Evolutionary conservation across 345 rosid species (phyloP).

Genomic region (Dovyalis caffra): DNA sequence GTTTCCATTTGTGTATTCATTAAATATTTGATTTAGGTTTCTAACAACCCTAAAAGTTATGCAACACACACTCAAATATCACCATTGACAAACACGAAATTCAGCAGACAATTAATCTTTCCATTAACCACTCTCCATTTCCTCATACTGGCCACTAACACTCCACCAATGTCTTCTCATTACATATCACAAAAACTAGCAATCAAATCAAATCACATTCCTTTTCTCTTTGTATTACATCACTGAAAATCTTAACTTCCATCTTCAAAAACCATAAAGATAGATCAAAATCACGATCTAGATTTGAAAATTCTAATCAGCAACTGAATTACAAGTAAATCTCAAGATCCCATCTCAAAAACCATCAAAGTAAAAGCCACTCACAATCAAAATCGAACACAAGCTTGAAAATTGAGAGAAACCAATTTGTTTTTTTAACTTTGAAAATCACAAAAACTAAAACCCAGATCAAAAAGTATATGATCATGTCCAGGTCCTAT

Average conservation of each 20-base stretch:
- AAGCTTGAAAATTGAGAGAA: neutral
- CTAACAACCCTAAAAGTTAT: neutral
- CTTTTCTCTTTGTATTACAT: neutral
- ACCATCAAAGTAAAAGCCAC: neutral
- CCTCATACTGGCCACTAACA: neutral
- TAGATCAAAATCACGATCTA: neutral
- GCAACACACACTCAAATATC: neutral
- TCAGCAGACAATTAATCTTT: neutral
- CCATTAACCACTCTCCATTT: neutral
- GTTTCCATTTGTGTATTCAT: neutral
- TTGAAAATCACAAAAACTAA: neutral
- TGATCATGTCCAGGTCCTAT: neutral
- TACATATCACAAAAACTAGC: neutral
- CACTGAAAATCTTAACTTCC: neutral
- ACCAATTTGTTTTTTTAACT: neutral
- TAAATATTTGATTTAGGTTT: neutral
- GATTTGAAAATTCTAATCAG: neutral
- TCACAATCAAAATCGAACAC: neutral
- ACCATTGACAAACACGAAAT: neutral
- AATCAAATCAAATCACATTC: neutral
- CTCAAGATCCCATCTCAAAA: constrained; percentile 7
- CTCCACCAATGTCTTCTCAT: neutral
- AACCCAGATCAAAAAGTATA: neutral
- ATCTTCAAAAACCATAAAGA: neutral
- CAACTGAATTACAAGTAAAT: neutral